A percentile compares a stretch with the other conserved stretches of the same genome.
These are phyloP conservation scores for Aspergillus hiratsukae DNA, from an alignment of 2,329 filamentous ascomycete species.

Conservation along the genomic window DNA sequence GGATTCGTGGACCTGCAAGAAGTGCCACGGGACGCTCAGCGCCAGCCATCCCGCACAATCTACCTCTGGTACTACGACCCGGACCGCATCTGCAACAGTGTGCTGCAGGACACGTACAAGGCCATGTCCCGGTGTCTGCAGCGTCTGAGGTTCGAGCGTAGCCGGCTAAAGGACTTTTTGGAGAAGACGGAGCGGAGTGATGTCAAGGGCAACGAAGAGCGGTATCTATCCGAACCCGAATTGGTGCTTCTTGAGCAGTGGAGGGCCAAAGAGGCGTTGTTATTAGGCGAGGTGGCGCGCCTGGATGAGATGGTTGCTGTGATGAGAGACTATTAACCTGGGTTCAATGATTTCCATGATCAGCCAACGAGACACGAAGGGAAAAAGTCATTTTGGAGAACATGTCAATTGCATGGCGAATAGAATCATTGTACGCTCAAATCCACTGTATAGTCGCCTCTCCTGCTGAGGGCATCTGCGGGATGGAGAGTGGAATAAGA, in stretches of 20 bases:
- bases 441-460: not conserved
- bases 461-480: not conserved
- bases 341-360: not conserved
- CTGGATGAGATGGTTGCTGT: constrained; percentile 82
- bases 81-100: constrained; percentile 62
- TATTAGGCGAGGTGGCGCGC: constrained; percentile 73
- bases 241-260: constrained; percentile 63
- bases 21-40: constrained; percentile 80
- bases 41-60: constrained; percentile 75
- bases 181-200: constrained; percentile 80
- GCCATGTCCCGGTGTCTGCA: constrained; percentile 81
- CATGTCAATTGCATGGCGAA: not conserved
- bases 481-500: not conserved
- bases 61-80: constrained; percentile 91
- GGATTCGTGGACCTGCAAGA: constrained; percentile 91
- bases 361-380: constrained; percentile 2
- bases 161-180: constrained; percentile 66
- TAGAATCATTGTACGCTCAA: not conserved
- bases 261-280: constrained; percentile 60
- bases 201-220: constrained; percentile 76
- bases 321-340: constrained; percentile 67
- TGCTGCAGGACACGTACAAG: constrained; percentile 82
- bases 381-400: not conserved
- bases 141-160: constrained; percentile 70
- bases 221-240: constrained; percentile 71